phyloP scores from a whole-genome alignment of 441 rosid species.

The Melastoma candidum region DNA sequence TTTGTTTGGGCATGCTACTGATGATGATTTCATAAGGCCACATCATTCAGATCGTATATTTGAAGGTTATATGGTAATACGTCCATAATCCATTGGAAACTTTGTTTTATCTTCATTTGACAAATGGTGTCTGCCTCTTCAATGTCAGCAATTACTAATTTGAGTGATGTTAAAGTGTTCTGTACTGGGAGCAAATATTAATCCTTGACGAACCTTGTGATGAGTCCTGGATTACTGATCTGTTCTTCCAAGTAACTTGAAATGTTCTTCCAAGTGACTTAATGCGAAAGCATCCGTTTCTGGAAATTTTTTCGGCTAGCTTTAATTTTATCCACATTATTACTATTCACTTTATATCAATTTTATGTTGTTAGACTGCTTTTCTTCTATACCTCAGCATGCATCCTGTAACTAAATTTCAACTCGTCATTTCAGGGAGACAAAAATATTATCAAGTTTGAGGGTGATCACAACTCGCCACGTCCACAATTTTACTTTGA shows the following conservation, averaged over 20 bases:
- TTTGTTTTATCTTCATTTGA: background rate
- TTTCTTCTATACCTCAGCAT: slow-evolving; percentile 11
- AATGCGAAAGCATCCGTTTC: no score
- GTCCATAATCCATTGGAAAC: background rate
- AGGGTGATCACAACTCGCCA: slow-evolving; percentile 98
- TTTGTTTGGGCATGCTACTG: slow-evolving; percentile 87
- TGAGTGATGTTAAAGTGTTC: no score
- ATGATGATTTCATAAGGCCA: slow-evolving; percentile 90
- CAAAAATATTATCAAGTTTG: slow-evolving; percentile 96
- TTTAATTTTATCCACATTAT: no score
- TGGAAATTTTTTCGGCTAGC: no score
- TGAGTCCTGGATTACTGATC: no score
- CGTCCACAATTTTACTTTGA: slow-evolving; percentile 97
- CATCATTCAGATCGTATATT: slow-evolving; percentile 88
- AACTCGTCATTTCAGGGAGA: slow-evolving; percentile 56
- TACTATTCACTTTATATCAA: no score
- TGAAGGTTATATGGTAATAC: slow-evolving; percentile 68
- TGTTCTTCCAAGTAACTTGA: no score
- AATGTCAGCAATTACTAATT: no score
- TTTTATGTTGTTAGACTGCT: background rate
- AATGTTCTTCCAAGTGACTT: no score
- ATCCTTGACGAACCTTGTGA: no score
- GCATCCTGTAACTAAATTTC: slow-evolving; percentile 3
- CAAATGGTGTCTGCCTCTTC: no score
- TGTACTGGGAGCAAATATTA: no score